phyloP scores from a whole-genome alignment of 495 filamentous ascomycete genomes.

The Penicillium mononematosum region DNA sequence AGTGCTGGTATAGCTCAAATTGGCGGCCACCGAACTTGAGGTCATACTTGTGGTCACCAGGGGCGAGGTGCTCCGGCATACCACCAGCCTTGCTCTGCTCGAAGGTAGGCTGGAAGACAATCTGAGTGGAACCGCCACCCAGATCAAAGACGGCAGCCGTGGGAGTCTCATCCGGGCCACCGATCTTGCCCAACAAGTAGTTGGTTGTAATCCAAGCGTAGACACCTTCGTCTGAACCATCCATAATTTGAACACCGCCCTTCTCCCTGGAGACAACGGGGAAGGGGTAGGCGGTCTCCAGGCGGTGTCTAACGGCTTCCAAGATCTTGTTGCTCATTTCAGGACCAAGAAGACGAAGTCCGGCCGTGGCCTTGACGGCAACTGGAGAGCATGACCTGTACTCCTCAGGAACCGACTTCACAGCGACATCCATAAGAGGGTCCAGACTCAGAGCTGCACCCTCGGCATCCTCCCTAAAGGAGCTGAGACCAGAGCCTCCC shows the following conservation, averaged over 20 bases:
- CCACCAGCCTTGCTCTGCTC: slow-evolving; percentile 69
- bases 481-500: slow-evolving; percentile 80
- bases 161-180: slow-evolving; percentile 80
- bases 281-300: slow-evolving; percentile 93
- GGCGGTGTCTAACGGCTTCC: slow-evolving; percentile 73
- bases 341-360: slow-evolving; percentile 77
- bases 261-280: slow-evolving; percentile 82
- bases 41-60: slow-evolving; percentile 95
- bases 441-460: slow-evolving; percentile 89
- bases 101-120: slow-evolving; percentile 97
- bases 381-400: slow-evolving; percentile 85
- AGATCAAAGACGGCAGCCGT: slow-evolving; percentile 96
- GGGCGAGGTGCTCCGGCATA: slow-evolving; percentile 81
- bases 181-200: slow-evolving; percentile 97
- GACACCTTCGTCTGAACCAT: slow-evolving; percentile 93
- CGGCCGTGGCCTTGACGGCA: slow-evolving; percentile 95
- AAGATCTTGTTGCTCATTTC: slow-evolving; percentile 82
- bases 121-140: slow-evolving; percentile 94
- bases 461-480: slow-evolving; percentile 78
- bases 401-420: slow-evolving; percentile 79
- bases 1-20: slow-evolving; percentile 97
- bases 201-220: slow-evolving; percentile 99
- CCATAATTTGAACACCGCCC: slow-evolving; percentile 91
- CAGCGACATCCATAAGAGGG: slow-evolving; percentile 77
- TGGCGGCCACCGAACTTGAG: slow-evolving; percentile 86